Percentiles rank a stretch among this genome's conserved stretches.
phyloP scores from a whole-genome alignment of 164 flowering plant species.

The Tetrastigma voinierianum region DNA sequence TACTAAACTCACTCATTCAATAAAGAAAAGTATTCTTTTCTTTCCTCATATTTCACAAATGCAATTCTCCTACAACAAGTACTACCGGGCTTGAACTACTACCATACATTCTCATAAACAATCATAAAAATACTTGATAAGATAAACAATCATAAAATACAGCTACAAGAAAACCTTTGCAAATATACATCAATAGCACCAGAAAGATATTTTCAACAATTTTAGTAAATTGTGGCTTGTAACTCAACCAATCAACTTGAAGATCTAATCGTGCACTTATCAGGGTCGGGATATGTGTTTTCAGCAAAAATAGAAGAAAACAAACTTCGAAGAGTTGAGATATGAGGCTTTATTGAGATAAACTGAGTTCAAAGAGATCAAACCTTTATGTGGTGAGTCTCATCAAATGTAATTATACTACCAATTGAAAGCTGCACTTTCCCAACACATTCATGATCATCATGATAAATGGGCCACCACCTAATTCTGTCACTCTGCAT shows the following conservation, averaged over 20 bases:
- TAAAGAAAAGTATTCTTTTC: no score
- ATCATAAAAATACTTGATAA: no score
- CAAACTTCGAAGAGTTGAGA: neutral
- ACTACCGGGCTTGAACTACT: no score
- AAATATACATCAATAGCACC: no score
- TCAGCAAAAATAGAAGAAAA: neutral
- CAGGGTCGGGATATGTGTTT: neutral
- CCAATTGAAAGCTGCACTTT: conserved; percentile 77
- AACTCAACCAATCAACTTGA: neutral
- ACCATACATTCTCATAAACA: no score
- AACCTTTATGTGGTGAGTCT: conserved; percentile 68
- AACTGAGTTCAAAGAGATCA: neutral
- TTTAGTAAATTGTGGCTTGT: no score
- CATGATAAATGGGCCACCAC: conserved; percentile 92
- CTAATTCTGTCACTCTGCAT: conserved; percentile 68
- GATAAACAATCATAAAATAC: no score
- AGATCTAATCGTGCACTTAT: neutral
- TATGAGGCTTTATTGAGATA: neutral
- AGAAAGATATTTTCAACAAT: no score
- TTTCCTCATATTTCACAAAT: no score
- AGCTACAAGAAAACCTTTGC: no score
- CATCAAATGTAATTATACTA: conserved; percentile 53
- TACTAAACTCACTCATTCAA: no score
- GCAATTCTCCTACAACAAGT: no score
- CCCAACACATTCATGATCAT: conserved; percentile 80